Percentiles rank a stretch among this genome's conserved stretches.
phyloP scores from a whole-genome alignment of 495 filamentous ascomycete species.

The Talaromyces nanjingensis region DNA sequence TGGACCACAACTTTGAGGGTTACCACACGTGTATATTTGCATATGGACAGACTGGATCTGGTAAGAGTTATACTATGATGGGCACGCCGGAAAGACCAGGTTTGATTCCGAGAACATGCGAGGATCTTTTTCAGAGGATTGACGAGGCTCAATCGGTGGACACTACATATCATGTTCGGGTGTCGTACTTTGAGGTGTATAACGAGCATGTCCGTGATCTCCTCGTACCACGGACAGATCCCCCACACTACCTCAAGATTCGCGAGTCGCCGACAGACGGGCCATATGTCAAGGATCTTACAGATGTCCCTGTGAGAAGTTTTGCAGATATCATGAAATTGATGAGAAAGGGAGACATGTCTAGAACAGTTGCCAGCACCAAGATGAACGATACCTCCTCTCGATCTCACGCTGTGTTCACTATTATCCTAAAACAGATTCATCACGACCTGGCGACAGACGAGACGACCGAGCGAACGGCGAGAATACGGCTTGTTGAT shows the following conservation, averaged over 20 bases:
- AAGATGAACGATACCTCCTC: slow-evolving; percentile 99
- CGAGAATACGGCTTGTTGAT: slow-evolving; percentile 92
- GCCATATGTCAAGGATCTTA: slow-evolving; percentile 96
- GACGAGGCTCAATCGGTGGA: slow-evolving; percentile 75
- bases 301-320: slow-evolving; percentile 79
- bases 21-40: slow-evolving; percentile 99
- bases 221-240: slow-evolving; percentile 65
- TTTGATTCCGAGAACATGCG: slow-evolving; percentile 93
- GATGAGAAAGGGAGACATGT: slow-evolving; percentile 86
- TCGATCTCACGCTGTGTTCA: slow-evolving; percentile 94
- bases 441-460: slow-evolving; percentile 90
- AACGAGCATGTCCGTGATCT: slow-evolving; percentile 98
- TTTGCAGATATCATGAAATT: slow-evolving; percentile 77
- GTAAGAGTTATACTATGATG: slow-evolving; percentile 99
- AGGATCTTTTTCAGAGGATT: slow-evolving; percentile 93
- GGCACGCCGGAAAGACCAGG: slow-evolving; percentile 80
- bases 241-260: slow-evolving; percentile 92
- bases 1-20: slow-evolving; percentile 98
- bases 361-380: slow-evolving; percentile 86
- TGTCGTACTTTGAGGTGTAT: slow-evolving; percentile 99
- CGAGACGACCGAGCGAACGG: slow-evolving; percentile 88
- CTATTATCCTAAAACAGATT: slow-evolving; percentile 95
- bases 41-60: slow-evolving; percentile 95
- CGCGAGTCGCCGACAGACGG: slow-evolving; percentile 92
- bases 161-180: slow-evolving; percentile 91